Percentiles rank a stretch among this genome's conserved stretches.
Conservation (phyloP, 441 rosid genomes). For the Arabidopsis hybrid region DNA sequence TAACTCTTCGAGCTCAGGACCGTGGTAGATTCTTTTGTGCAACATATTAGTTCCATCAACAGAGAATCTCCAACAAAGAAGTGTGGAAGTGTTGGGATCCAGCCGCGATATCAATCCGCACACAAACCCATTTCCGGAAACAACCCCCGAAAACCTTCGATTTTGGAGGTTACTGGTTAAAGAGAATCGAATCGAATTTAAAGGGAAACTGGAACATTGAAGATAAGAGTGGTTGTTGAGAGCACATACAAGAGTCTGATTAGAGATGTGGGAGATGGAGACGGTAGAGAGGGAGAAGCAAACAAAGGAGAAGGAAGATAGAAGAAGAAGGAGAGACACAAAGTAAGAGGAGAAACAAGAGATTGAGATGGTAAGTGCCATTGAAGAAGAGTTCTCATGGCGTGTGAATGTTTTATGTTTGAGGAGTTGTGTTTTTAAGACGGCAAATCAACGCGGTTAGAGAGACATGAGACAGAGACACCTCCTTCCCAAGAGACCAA, state of each 20-base stretch:
- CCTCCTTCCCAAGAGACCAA: not conserved
- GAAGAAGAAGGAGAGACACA: slow-evolving; percentile 8
- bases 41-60: slow-evolving; percentile 27
- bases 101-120: slow-evolving; percentile 48
- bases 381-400: slow-evolving; percentile 48
- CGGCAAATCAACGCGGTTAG: slow-evolving; percentile 30
- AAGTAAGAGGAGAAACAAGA: slow-evolving; percentile 14
- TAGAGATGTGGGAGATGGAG: slow-evolving; percentile 56
- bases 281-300: slow-evolving; percentile 56
- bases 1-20: slow-evolving; percentile 48
- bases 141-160: slow-evolving; percentile 51
- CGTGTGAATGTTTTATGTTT: slow-evolving; percentile 13
- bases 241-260: slow-evolving; percentile 57
- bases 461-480: not conserved
- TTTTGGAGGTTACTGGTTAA: slow-evolving; percentile 13
- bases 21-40: slow-evolving; percentile 49
- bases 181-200: slow-evolving; percentile 24
- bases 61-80: slow-evolving; percentile 66
- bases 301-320: slow-evolving; percentile 33
- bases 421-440: slow-evolving; percentile 10
- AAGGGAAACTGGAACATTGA: slow-evolving; percentile 53
- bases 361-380: slow-evolving; percentile 34
- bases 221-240: slow-evolving; percentile 39
- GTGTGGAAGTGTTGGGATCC: slow-evolving; percentile 38
- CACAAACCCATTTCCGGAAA: slow-evolving; percentile 62